Conservation (phyloP, 306 rosid genomes). For the Adenanthera pavonina region DNA sequence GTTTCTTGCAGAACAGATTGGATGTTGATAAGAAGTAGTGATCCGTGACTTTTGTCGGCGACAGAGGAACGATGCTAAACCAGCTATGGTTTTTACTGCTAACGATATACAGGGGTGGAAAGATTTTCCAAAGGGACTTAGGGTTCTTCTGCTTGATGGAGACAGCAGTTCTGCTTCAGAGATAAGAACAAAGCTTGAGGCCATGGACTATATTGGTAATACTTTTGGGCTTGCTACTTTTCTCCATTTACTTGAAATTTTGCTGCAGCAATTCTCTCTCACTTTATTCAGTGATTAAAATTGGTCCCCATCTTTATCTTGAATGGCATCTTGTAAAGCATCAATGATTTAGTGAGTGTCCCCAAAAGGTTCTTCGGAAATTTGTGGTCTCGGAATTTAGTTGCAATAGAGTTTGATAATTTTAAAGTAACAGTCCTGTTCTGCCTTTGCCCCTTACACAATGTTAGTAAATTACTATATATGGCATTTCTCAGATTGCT, state of each 20-base stretch:
- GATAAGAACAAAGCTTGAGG: conserved; percentile 79
- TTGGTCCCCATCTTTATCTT: conserved; percentile 41
- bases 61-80: conserved; percentile 91
- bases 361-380: conserved; percentile 24
- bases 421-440: neutral
- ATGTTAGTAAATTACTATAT: neutral
- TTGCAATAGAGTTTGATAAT: conserved; percentile 26
- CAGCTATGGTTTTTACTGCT: conserved; percentile 98
- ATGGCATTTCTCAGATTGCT: conserved; percentile 27
- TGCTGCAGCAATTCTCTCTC: conserved; percentile 33
- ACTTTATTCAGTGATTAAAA: conserved; percentile 25
- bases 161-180: conserved; percentile 69
- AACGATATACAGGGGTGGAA: conserved; percentile 90
- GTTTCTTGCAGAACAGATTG: conserved; percentile 48
- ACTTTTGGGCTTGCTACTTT: conserved; percentile 25
- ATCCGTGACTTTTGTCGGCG: conserved; percentile 42
- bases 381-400: conserved; percentile 43
- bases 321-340: conserved; percentile 40
- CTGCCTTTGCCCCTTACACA: neutral
- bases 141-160: conserved; percentile 87
- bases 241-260: conserved; percentile 37
- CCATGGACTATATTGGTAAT: conserved; percentile 86
- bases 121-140: conserved; percentile 94
- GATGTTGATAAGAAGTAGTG: conserved; percentile 45
- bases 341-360: conserved; percentile 34